phyloP scores from a whole-genome alignment of 768 basidiomycete species.

The Kwoniella shandongensis region DNA sequence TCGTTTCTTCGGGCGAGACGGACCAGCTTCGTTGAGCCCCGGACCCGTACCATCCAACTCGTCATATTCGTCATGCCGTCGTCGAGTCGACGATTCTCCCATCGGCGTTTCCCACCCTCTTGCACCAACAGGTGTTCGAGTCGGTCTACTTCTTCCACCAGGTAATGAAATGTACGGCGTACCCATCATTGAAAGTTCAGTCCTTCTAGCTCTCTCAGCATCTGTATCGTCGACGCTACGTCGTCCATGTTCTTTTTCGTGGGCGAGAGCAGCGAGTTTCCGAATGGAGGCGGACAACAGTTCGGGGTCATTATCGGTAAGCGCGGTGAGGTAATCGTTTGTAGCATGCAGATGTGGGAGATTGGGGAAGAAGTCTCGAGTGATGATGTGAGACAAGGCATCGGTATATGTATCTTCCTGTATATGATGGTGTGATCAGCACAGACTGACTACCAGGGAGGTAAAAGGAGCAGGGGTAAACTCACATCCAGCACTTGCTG shows the following conservation, averaged over 20 bases:
- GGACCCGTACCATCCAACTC: constrained; percentile 23
- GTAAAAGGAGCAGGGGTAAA: constrained; percentile 7
- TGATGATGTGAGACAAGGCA: constrained; percentile 86
- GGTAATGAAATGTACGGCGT: constrained; percentile 47
- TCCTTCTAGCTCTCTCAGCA: constrained; percentile 30
- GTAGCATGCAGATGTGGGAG: constrained; percentile 85
- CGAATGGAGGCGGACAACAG: constrained; percentile 76
- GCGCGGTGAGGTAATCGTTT: constrained; percentile 78
- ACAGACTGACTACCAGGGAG: not conserved
- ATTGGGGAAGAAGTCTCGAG: constrained; percentile 96
- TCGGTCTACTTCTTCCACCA: constrained; percentile 20
- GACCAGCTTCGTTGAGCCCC: constrained; percentile 4
- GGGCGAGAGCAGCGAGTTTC: constrained; percentile 61
- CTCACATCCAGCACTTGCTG: constrained; percentile 48
- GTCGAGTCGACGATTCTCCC: constrained; percentile 9
- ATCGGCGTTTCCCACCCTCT: constrained; percentile 49
- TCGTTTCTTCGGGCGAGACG: constrained; percentile 16
- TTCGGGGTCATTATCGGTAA: constrained; percentile 70
- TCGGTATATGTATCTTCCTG: constrained; percentile 90
- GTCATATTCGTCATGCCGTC: constrained; percentile 26
- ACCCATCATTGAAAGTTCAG: constrained; percentile 41
- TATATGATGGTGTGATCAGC: not conserved
- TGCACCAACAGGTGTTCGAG: constrained; percentile 46
- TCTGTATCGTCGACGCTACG: constrained; percentile 20
- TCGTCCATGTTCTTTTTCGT: constrained; percentile 32